phyloP scores from a whole-genome alignment of 208 protist genomes.

The Acanthamoeba lenticulata region DNA sequence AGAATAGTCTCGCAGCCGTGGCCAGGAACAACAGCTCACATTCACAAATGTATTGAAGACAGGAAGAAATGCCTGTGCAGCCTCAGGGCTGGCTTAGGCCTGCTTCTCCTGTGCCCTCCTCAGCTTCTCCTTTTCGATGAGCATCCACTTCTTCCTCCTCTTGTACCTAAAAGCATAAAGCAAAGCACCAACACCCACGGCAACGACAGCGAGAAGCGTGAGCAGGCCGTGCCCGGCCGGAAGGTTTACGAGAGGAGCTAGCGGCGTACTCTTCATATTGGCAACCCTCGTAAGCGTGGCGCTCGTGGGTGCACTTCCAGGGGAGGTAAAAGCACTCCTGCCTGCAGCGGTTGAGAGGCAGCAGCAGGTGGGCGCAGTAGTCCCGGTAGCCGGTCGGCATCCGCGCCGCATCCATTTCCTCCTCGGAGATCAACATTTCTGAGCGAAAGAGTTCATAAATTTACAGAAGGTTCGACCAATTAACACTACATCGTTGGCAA shows the following conservation, averaged over 20 bases:
- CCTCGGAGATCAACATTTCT: conserved; percentile 69
- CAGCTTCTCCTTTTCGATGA: conserved; percentile 19
- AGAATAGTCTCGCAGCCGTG: too few species aligned
- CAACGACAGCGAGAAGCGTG: not conserved
- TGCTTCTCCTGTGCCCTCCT: not conserved
- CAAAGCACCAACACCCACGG: not conserved
- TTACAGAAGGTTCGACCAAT: not conserved
- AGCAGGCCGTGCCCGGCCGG: too few species aligned
- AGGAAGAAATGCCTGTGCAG: too few species aligned
- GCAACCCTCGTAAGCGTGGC: conserved; percentile 82
- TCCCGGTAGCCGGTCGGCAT: conserved; percentile 77
- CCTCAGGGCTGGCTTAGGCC: too few species aligned
- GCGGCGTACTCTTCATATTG: conserved; percentile 81
- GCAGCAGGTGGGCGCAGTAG: conserved; percentile 82
- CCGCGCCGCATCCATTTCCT: conserved; percentile 76
- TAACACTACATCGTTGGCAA: not conserved
- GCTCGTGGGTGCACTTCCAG: conserved; percentile 80
- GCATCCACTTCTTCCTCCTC: conserved; percentile 30
- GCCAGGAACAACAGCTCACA: too few species aligned
- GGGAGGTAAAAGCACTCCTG: conserved; percentile 73
- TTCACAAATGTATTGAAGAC: too few species aligned
- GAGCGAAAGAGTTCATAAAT: too few species aligned
- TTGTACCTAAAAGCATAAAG: not conserved
- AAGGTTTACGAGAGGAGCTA: not conserved
- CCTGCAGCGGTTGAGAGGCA: conserved; percentile 82